These are phyloP conservation scores for Solanum hybrid DNA, from an alignment of 305 asterid species.

Conservation along the genomic window DNA sequence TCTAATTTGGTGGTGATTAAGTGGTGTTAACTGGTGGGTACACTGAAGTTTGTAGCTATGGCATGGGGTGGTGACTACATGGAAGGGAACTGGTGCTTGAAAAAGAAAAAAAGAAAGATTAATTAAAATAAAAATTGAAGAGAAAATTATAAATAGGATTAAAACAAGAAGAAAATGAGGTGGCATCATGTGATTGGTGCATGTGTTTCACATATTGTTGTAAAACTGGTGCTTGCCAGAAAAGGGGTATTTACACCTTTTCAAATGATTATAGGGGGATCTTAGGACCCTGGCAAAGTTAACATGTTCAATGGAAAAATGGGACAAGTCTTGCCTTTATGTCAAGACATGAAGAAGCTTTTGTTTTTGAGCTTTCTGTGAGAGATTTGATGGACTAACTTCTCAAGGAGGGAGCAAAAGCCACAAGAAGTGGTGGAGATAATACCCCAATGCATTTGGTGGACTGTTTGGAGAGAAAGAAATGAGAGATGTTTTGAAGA, in stretches of 20 bases:
- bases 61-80: neutral
- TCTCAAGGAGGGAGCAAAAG: neutral
- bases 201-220: neutral
- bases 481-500: neutral
- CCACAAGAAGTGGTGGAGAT: neutral
- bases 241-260: neutral
- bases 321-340: neutral
- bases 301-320: neutral
- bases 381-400: neutral
- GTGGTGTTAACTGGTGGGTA: neutral
- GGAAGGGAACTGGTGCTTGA: neutral
- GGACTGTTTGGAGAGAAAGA: neutral
- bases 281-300: neutral
- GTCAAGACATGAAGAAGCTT: neutral
- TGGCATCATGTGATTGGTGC: neutral
- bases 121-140: neutral
- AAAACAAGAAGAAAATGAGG: neutral
- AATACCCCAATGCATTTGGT: neutral
- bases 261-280: neutral
- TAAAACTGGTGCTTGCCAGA: neutral
- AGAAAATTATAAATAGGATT: neutral
- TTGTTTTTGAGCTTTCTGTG: neutral
- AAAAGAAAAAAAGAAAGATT: neutral
- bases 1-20: neutral
- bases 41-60: neutral